Conservation (phyloP, 176 grass and related monocot genomes). For the Aegilops tauschii region DNA sequence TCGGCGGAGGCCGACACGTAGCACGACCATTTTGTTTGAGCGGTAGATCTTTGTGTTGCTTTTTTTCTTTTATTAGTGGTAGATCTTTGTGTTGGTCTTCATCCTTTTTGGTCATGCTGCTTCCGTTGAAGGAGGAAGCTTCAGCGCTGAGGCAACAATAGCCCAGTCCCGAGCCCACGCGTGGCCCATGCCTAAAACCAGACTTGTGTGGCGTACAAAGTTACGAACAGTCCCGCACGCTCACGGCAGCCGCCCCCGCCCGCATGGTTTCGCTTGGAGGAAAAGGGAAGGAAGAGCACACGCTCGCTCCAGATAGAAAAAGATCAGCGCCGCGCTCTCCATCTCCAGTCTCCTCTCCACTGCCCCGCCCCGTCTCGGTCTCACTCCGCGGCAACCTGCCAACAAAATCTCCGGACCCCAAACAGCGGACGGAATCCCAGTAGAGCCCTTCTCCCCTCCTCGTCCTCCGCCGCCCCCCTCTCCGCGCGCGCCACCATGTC, state of each 20-base stretch:
- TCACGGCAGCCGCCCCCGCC: background rate
- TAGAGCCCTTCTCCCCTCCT: background rate
- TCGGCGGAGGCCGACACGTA: no score
- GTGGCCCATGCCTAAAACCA: background rate
- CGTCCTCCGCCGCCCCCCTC: background rate
- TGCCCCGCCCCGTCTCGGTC: background rate
- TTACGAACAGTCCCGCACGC: background rate
- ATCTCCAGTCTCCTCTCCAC: no score
- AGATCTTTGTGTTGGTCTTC: no score
- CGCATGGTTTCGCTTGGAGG: background rate
- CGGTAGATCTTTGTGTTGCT: no score
- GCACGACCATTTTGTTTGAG: no score
- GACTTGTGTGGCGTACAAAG: background rate
- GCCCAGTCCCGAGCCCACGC: background rate
- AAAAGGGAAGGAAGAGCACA: background rate
- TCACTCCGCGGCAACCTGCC: background rate
- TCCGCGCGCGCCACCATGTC: conserved; percentile 15
- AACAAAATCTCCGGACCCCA: conserved; percentile 32
- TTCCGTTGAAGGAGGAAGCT: background rate
- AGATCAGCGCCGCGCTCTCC: conserved; percentile 1
- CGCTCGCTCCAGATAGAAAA: conserved; percentile 5
- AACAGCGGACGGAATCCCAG: conserved; percentile 37
- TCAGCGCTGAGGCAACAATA: background rate
- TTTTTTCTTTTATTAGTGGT: no score
- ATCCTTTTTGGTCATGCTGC: background rate